Base-by-base conservation (phyloP, 202 grass and related monocot genomes). In the Digitaria exilis region DNA sequence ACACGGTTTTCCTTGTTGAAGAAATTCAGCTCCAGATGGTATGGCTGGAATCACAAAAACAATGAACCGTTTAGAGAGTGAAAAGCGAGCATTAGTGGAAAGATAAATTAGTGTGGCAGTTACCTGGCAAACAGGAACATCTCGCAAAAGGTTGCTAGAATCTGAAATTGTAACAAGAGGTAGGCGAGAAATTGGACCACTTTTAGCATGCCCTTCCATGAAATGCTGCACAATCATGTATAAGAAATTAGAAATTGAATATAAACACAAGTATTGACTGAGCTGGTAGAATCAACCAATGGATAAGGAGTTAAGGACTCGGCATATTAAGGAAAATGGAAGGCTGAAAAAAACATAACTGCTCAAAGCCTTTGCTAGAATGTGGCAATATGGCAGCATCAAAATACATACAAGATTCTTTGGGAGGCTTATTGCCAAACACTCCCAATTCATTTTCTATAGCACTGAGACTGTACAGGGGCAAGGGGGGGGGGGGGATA, bases 151-250 rank as follows among this genome's bases (percentile, higher is more conserved):
- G 87, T 96, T 89, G 84, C 83, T 85, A 81, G 81, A 75, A 84
- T 96, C 96, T 63, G 96, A 92, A 78, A 98, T 98, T 52, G 96
- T 92, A 90, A 98, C 82, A 48, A 98, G 89, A 55, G 96, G 96
- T 66, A 98, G 80, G 61, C 96, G 93, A 83, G 93, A 82, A 79
- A 98, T 92, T 79, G 93, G 96, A 48, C 96, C 96, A 87, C 96
- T 94, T 96, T 98, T 96, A 59, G 96, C 96, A 96, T 98, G 93
- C 31, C 96, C 96, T 76, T 98, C 96, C 93, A 98, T 94, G 80
- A 98, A 98, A 94, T 98, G 96, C 93, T 98, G 88, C 70, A 64
- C 15, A 69, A 91, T 83, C 52, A 34, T 77, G 44, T 52, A 82
- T 66, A 65, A 80, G 26, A 74, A 84, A 68, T 60, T 41, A 77